Evolutionary conservation across 805 yeast species (phyloP).

Genomic region (Deakozyma indianensis): DNA sequence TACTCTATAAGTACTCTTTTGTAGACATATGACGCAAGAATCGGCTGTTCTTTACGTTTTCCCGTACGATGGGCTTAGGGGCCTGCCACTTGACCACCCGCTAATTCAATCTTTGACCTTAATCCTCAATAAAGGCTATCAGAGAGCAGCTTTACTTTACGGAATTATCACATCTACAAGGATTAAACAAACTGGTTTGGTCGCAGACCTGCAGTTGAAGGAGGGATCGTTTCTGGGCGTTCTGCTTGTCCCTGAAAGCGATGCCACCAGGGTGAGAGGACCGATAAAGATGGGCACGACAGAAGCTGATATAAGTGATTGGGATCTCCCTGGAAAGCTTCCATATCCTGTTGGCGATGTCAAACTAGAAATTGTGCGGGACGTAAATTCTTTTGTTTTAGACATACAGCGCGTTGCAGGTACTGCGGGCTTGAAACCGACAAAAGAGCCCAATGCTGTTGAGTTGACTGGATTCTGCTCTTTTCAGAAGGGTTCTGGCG

Average conservation of each 20-base stretch:
- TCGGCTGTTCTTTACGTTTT: not conserved
- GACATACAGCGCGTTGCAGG: not conserved
- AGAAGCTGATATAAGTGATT: not conserved
- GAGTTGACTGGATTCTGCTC: not conserved
- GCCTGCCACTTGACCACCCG: not conserved
- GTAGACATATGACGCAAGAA: too few species aligned
- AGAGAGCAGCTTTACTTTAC: not conserved
- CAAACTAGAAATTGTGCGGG: not conserved
- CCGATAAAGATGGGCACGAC: not conserved
- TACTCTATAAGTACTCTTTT: too few species aligned
- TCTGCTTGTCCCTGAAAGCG: not conserved
- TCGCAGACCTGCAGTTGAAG: not conserved
- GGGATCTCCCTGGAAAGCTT: conserved; percentile 1
- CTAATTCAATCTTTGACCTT: not conserved
- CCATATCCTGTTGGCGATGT: not conserved
- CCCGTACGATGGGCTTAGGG: not conserved
- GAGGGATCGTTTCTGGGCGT: not conserved
- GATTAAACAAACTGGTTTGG: not conserved
- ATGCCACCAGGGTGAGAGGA: not conserved
- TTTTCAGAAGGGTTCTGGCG: not conserved
- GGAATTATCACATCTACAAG: not conserved
- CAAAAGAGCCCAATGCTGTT: not conserved
- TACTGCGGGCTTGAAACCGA: not conserved
- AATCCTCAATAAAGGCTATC: not conserved
- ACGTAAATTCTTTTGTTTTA: not conserved